Base-by-base conservation (phyloP, 345 rosid species). In the Pistacia atlantica region DNA sequence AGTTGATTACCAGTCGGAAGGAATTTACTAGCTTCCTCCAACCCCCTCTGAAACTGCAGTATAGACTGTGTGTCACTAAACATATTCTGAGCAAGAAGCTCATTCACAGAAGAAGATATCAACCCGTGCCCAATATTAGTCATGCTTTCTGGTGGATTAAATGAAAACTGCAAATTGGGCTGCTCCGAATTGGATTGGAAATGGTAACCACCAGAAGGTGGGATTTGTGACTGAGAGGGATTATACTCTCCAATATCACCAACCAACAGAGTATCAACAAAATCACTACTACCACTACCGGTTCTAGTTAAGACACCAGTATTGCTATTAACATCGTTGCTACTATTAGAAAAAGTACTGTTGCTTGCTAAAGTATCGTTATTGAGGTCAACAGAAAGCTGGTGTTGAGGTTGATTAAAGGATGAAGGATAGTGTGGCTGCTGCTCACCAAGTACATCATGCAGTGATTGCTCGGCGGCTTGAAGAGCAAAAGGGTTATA, bases 21-120 rank as follows among this genome's bases (percentile, higher is more conserved):
- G 73, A 95, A 91, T 89, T 87, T 93, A 58, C 90, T 88, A 73
- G 98, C 98, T 86, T 93, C 98, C 78, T 91, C 96, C 65, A 92
- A 2, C 12, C 97, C 97, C 83, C 74, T 94, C 71, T 83, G 86
- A 76, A 89, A 93, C 76, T 87, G 97, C 84, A 88, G 58, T 28
- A 86, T 67, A n/a, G 92, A 90, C 8, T 93, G 90, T 5, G 64
- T 49, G 52, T 89, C 80, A 61, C 83, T 87, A 75, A 91, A 89
- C 75, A 90, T 88, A 75, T 83, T 88, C 78, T 78, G 85, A 75
- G 77, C 88, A 74, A 88, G 80, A 84, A 89, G 71, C 78, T 85
- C 86, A 45, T 58, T 84, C 7, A 80, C 75, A 70, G 89, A 78
- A 51, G 88, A 69, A 61, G 78, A 80, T 72, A 83, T 59, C 65